Percentiles rank a stretch among this genome's conserved stretches.
phyloP scores from a whole-genome alignment of 495 filamentous ascomycete species.

The Cairneyella variabilis region DNA sequence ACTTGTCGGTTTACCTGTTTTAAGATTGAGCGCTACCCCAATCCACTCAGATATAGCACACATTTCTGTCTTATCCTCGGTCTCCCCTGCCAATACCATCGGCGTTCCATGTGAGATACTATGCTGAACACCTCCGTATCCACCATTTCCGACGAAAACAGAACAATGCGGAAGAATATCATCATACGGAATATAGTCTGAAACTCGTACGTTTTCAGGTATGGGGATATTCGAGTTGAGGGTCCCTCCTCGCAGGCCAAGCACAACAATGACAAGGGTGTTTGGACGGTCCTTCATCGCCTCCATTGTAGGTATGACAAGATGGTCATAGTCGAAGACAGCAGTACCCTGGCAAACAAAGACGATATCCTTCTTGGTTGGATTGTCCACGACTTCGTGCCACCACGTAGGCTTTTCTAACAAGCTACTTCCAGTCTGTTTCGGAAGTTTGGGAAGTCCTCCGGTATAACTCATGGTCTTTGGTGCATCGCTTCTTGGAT shows the following conservation, averaged over 20 bases:
- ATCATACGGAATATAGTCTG: conserved; percentile 34
- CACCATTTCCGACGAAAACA: conserved; percentile 33
- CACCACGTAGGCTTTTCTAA: conserved; percentile 29
- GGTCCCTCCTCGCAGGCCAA: conserved; percentile 23
- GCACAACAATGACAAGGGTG: conserved; percentile 26
- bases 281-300: conserved; percentile 20
- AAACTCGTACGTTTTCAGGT: conserved; percentile 26
- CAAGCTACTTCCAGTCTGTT: conserved; percentile 3
- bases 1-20: conserved; percentile 23
- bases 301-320: conserved; percentile 27
- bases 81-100: conserved; percentile 28
- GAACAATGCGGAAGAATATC: conserved; percentile 25
- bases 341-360: conserved; percentile 29
- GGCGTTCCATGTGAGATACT: conserved; percentile 29
- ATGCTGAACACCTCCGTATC: conserved; percentile 32
- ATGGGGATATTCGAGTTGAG: conserved; percentile 5
- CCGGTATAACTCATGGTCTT: conserved; percentile 29
- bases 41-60: conserved; percentile 28
- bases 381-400: conserved; percentile 19
- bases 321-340: conserved; percentile 16
- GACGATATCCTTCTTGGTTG: conserved; percentile 23
- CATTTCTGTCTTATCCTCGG: conserved; percentile 31
- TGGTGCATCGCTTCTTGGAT: conserved; percentile 33
- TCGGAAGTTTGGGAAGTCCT: conserved; percentile 21
- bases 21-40: conserved; percentile 29